Evolutionary conservation across 208 protist genomes (phyloP).

Genomic region (Plasmodiophora brassicae): DNA sequence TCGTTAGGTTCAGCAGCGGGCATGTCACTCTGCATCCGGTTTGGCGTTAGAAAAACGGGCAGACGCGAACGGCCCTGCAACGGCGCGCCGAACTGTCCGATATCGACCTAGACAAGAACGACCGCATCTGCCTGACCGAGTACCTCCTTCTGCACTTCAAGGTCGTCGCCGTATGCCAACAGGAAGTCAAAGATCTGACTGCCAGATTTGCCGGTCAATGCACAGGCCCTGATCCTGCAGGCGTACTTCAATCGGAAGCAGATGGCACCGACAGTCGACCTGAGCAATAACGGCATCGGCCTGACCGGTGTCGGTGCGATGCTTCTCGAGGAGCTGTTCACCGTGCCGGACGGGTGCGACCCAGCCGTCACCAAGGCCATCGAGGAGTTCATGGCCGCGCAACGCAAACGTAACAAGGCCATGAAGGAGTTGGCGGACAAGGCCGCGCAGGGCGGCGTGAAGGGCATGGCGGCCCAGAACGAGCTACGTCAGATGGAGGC

Average conservation of each 20-base stretch:
- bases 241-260: slow-evolving; percentile 42
- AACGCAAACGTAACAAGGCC: neutral
- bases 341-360: slow-evolving; percentile 27
- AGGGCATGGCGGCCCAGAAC: neutral
- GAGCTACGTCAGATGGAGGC: no score
- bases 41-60: no score
- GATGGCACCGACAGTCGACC: neutral
- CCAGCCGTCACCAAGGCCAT: slow-evolving; percentile 28
- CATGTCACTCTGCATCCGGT: neutral
- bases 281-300: slow-evolving; percentile 35
- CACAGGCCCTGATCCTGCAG: slow-evolving; percentile 38
- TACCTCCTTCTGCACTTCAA: slow-evolving; percentile 49
- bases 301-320: slow-evolving; percentile 40
- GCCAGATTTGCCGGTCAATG: neutral
- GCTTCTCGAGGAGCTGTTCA: slow-evolving; percentile 45
- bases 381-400: slow-evolving; percentile 27
- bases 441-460: neutral
- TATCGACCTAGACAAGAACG: slow-evolving; percentile 47
- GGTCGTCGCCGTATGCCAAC: neutral
- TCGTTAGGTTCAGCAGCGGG: neutral
- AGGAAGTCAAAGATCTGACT: neutral
- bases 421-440: neutral
- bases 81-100: slow-evolving; percentile 37
- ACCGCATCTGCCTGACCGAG: slow-evolving; percentile 43
- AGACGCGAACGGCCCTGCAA: slow-evolving; percentile 32